These are phyloP conservation scores for Alternaria burnsii DNA, from an alignment of 2,329 filamentous ascomycete genomes.

Conservation along the genomic window DNA sequence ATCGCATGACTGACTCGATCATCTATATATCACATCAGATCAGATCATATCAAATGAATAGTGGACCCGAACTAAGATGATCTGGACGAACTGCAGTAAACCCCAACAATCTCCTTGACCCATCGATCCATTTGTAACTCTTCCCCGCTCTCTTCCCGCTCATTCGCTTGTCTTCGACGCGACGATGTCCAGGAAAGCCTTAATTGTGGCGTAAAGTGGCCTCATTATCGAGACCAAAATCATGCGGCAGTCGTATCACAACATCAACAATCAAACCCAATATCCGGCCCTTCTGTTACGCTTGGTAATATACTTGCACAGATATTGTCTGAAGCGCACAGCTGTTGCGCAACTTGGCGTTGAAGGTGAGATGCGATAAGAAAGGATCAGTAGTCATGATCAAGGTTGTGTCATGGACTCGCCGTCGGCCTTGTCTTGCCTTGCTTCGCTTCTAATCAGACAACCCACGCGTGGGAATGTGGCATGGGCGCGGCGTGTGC, in stretches of 20 bases:
- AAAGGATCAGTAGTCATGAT: neutral
- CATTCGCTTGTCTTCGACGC: neutral
- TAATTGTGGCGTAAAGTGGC: neutral
- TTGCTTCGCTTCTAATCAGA: neutral
- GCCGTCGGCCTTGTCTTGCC: neutral
- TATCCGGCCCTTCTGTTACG: neutral
- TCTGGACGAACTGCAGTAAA: neutral
- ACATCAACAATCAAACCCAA: neutral
- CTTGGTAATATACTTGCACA: neutral
- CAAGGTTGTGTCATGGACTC: neutral
- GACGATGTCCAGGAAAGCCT: neutral
- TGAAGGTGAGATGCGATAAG: neutral
- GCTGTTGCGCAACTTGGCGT: neutral
- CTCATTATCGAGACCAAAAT: neutral
- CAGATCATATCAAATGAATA: constrained; percentile 1
- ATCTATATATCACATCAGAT: neutral
- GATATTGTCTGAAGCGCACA: neutral
- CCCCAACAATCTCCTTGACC: neutral
- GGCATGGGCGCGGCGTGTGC: neutral
- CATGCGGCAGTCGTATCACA: neutral
- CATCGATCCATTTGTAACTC: neutral
- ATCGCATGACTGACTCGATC: constrained; percentile 1
- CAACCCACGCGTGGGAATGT: neutral
- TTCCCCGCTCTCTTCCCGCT: neutral
- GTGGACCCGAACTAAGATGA: neutral